Base-by-base conservation (phyloP, 2,329 filamentous ascomycete genomes). In the Myriosclerotinia scirpicola region DNA sequence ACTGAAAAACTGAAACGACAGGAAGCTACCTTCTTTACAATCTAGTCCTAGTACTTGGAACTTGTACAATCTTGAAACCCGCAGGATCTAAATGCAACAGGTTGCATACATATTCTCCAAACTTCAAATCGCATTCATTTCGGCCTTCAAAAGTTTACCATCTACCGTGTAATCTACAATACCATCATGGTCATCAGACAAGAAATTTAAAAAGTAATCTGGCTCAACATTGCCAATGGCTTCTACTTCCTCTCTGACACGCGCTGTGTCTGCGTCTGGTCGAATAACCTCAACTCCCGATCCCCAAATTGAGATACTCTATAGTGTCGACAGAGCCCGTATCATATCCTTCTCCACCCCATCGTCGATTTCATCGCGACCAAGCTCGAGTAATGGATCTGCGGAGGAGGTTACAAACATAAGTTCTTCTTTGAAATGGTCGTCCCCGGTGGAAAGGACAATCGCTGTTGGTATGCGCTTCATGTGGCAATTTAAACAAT, bases 391-490 rank as follows among this genome's bases (percentile, higher is more conserved):
- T 42, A 71, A 66, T 66, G 72, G 70, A 64, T 69, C 75, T 75
- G 69, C 75, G 74, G 61, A 75, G 76, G 70, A 77, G 72, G 64
- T 84, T 72, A 77, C 85, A 67, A 76, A 85, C 66, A 50, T 62
- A 22, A 81, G 86, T 34, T 87, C 89, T 69, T 87, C 87, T 0
- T 80, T 95, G 60, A 83, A 90, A 64, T 94, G 90, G 88, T 84
- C 84, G 59, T 90, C 90, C 2, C 83, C 86, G n/a, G 86, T 90
- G 1, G 92, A 96, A 77, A 85, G 89, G 73, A 94, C 91, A 0
- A 88, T 96, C 70, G 92, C 93, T 67, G 85, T 91, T 68, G 89
- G 89, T 91, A 80, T 69, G 84, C 72, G 63, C 61, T 65, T 30
- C 38, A 36, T 26, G 26, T 60, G 20, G 42, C 20, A 60, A 36